A percentile compares a stretch with the other conserved stretches of the same genome.
phyloP scores from a whole-genome alignment of 768 basidiomycete genomes.

The Calocera cornea region DNA sequence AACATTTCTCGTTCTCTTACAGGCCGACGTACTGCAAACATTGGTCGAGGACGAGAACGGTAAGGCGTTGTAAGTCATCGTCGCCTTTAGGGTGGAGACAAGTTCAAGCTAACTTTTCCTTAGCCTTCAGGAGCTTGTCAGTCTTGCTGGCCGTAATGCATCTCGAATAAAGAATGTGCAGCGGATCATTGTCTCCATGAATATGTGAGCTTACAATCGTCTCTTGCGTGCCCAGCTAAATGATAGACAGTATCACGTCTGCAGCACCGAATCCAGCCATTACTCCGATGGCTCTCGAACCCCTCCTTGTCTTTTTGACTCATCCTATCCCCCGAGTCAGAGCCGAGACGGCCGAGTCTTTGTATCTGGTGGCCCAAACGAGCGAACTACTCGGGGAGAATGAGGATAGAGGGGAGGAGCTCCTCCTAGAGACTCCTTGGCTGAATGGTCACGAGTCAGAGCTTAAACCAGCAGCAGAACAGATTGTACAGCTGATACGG shows the following conservation, averaged over 20 bases:
- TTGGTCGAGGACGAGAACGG: constrained; percentile 38
- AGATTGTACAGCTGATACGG: not conserved
- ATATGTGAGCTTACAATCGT: constrained; percentile 41
- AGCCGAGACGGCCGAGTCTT: constrained; percentile 63
- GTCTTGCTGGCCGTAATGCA: constrained; percentile 48
- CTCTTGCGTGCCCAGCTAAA: constrained; percentile 7
- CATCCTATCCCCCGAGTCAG: constrained; percentile 77
- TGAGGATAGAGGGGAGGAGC: constrained; percentile 50
- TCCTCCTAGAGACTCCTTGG: constrained; percentile 76
- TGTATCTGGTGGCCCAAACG: constrained; percentile 66
- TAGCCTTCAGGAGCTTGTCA: constrained; percentile 44
- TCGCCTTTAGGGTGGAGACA: constrained; percentile 10
- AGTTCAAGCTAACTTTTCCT: constrained; percentile 8
- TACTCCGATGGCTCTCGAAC: constrained; percentile 31
- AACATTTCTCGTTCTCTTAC: constrained; percentile 58
- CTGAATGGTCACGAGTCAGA: constrained; percentile 18
- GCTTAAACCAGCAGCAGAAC: not conserved
- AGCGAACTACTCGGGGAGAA: constrained; percentile 46
- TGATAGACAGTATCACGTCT: constrained; percentile 43
- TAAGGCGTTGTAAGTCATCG: constrained; percentile 35
- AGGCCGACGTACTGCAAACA: constrained; percentile 44
- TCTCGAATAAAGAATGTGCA: constrained; percentile 67
- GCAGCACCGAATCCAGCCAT: constrained; percentile 41
- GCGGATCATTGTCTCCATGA: constrained; percentile 68
- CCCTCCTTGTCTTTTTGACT: constrained; percentile 47